Evolutionary conservation across 2,329 filamentous ascomycete species (phyloP), one percentile per base, ranked within the genome.

Genomic region (Fusarium chaquense): DNA sequence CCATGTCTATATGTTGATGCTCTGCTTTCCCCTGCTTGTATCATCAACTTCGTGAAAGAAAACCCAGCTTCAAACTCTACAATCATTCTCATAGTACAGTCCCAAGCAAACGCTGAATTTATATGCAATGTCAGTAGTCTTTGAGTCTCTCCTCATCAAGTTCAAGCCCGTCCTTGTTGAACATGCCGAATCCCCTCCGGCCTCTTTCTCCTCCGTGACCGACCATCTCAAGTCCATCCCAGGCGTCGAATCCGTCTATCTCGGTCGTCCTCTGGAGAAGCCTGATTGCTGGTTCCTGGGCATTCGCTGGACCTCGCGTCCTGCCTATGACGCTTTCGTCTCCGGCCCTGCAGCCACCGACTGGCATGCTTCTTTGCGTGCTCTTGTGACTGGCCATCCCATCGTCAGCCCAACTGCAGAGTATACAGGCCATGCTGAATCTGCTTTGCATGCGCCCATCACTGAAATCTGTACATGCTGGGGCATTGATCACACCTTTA

Each of bases 301-400:
- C 51, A 72, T 79, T 30, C 75, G 75, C 56, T 82, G 81, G 81
- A 62, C 71, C 44, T 79, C 78, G 11, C 57, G 66, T 10, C 71
- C 71, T 36, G 77, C 77, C 47, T 76, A 80, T 68, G 70, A 76
- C 61, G 78, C 78, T 64, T 85, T 84, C 65, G 77, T 81, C 64
- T 77, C 78, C 60, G 82, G 80, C 9, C 78, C 80, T 28, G 78
- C 76, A 64, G 81, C 80, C 56, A 78, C 80, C 50, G 81, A 78
- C 67, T 82, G 81, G 73, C 76, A 81, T 20, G 78, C 78, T 40
- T 78, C 79, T 11, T 71, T 81, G 41, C 75, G 73, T 52, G 76
- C 78, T 62, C 55, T 79, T n/a, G 63, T 78, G 56, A 70, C 69
- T 6, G 62, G 72, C 41, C 69, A 69, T 32, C 70, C 73, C 40